Evolutionary conservation across 2,329 filamentous ascomycete species (phyloP), one percentile per base, ranked within the genome.

Genomic region (Phialophora macrospora): DNA sequence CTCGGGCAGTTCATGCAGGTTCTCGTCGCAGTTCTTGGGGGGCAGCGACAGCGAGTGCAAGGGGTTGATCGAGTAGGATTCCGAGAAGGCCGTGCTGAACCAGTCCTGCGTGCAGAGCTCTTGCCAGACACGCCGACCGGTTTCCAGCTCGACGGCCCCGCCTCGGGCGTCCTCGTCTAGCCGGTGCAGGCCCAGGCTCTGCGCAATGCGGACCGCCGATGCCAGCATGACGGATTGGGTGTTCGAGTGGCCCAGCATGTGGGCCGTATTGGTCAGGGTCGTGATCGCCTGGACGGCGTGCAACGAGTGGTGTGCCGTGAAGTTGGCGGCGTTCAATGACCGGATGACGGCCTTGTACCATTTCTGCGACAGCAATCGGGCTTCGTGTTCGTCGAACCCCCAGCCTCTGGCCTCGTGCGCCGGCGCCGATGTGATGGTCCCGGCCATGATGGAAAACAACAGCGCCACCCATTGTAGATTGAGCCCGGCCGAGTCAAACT

Each of bases 161-260:
- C 70, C 67, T n/a, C 68, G 56, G 5, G 70, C 55, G 1, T 73
- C 70, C 7, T 73, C 61, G 0, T 68, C 71, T 2, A 82, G 72
- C 17, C 77, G 73, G 61, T 84, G 81, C 6, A 84, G 71, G 0
- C 80, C 81, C 0, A 84, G 73, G 0, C 79, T 78, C 69, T 82
- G 80, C 3, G 80, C 81, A 48, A 84, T 82, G 3, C 80, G 75
- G 8, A 80, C 73, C 0, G 78, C 81, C 0, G 80, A 76, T 4
- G 78, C 79, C 11, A 83, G 75, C 38, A 81, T 75, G 0, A 82
- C 80, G 3, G 77, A 79, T 65, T 81, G 82, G 38, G 78, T 78
- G 66, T 82, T 83, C 1, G 80, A 81, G 41, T 79, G 79, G 2
- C 82, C 82, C 1, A 84, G 75, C 28, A 82, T 74, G 71, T 84